Percentiles rank a stretch among this genome's conserved stretches.
These are phyloP conservation scores for Posidonia australis DNA, from an alignment of 106 monocot genomes.

Conservation along the genomic window DNA sequence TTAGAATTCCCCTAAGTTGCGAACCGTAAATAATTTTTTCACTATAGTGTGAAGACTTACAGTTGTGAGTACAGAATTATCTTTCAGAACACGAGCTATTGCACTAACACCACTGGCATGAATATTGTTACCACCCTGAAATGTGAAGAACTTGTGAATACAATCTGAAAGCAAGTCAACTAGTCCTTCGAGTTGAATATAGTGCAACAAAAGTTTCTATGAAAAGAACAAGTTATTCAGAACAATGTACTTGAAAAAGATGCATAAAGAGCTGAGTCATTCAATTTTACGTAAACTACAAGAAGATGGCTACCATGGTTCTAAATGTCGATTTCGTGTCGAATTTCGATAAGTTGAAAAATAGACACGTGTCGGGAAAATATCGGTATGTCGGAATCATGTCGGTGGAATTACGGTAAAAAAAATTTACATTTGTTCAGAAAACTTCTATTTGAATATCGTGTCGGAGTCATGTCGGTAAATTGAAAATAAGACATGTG, in stretches of 20 bases:
- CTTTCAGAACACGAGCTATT: slow-evolving; percentile 73
- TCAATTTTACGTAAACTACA: no score
- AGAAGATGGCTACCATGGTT: no score
- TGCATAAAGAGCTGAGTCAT: neutral
- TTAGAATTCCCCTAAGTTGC: neutral
- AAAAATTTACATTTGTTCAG: no score
- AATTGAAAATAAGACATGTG: no score
- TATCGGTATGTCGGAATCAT: no score
- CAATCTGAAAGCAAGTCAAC: neutral
- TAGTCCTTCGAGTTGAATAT: neutral
- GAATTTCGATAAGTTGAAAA: no score
- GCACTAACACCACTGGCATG: slow-evolving; percentile 67
- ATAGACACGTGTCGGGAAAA: no score
- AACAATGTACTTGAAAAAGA: neutral
- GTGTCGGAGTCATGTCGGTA: no score
- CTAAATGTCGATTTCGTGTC: no score
- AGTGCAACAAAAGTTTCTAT: neutral
- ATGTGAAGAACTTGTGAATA: slow-evolving; percentile 8
- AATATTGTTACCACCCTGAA: slow-evolving; percentile 96
- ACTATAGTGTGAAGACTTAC: slow-evolving; percentile 32
- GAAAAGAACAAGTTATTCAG: neutral
- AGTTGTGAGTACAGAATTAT: slow-evolving; percentile 81
- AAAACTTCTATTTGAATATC: no score
- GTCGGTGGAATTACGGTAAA: no score
- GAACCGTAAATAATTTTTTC: neutral